Base-by-base conservation (phyloP, 2,329 filamentous ascomycete species). In the Bipolaris zeicola region DNA sequence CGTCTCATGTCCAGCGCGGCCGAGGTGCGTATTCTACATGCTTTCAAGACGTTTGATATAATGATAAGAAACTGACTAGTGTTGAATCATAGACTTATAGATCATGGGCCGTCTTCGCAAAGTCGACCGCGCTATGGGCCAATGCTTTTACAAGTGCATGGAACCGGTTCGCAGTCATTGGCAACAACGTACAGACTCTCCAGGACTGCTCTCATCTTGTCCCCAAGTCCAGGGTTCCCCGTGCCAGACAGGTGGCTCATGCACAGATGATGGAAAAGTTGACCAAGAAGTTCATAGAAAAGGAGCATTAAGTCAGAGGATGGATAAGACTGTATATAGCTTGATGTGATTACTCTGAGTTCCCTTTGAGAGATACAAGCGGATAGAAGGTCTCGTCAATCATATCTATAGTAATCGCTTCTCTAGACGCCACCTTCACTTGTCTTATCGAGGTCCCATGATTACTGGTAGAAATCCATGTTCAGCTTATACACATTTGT, bases 121-220 rank as follows among this genome's bases (percentile, higher is more conserved):
- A 52, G 2, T 62, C 56, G 13, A 57, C 60, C 10, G 45, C 43
- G 8, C 49, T 46, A 2, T 73, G 69, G 69, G 51, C 42, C 3
- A 42, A 39, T 1, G 64, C 65, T 3, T 73, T 70, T 34, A 56
- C 60, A 1, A 50, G 51, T 37, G 71, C 67, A 0, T 68, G 62
- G 66, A 57, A 67, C 7, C 50, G 63, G 1, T 67, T 70, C 18
- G 45, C 59, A 0, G 64, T 69, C 6, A 58, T 69, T 14, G 67
- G 67, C 1, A 71, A 65, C 13, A 60, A 69, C 28, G 62, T 57
- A 1, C 64, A 59, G 34, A 31, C 1, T 31, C 48, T 70, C 22
- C 50, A 58, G 6, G 68, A 71, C 18, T 71, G 67, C 51, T 67
- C 68, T 4, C 58, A 50, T 24, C 37, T 68, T 34, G 54, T 69